A percentile compares a stretch with the other conserved stretches of the same genome.
These are phyloP conservation scores for Echeveria elegans DNA, from an alignment of 164 flowering plant genomes.

Conservation along the genomic window DNA sequence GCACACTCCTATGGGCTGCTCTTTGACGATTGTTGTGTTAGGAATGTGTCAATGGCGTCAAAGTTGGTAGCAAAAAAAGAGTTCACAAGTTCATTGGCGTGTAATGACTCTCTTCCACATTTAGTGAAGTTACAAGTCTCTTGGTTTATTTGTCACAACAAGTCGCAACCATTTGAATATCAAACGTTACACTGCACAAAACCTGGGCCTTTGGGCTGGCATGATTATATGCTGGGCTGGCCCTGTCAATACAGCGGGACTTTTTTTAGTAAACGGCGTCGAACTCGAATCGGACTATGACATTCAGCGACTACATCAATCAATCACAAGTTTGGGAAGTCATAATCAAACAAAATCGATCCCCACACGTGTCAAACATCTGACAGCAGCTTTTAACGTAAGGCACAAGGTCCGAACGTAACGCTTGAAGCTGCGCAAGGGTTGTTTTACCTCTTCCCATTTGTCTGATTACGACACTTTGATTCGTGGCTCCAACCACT, in stretches of 20 bases:
- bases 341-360: background rate
- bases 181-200: too few species aligned
- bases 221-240: too few species aligned
- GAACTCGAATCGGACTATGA: too few species aligned
- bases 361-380: conserved; percentile 6
- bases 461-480: too few species aligned
- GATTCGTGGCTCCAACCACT: conserved; percentile 3
- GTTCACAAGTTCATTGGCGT: background rate
- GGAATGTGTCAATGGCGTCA: background rate
- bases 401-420: background rate
- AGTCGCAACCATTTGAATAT: too few species aligned
- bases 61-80: background rate
- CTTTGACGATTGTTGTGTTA: too few species aligned
- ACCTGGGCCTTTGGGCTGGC: too few species aligned
- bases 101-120: background rate
- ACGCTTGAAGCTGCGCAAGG: conserved; percentile 1
- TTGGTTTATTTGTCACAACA: background rate
- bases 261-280: too few species aligned
- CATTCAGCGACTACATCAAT: background rate
- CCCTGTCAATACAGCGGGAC: too few species aligned
- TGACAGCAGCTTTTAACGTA: background rate
- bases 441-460: background rate
- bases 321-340: background rate
- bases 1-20: too few species aligned
- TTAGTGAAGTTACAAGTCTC: background rate